Base-by-base conservation (phyloP, 352 stramenopile genomes). In the Phytopythium sindhum region DNA sequence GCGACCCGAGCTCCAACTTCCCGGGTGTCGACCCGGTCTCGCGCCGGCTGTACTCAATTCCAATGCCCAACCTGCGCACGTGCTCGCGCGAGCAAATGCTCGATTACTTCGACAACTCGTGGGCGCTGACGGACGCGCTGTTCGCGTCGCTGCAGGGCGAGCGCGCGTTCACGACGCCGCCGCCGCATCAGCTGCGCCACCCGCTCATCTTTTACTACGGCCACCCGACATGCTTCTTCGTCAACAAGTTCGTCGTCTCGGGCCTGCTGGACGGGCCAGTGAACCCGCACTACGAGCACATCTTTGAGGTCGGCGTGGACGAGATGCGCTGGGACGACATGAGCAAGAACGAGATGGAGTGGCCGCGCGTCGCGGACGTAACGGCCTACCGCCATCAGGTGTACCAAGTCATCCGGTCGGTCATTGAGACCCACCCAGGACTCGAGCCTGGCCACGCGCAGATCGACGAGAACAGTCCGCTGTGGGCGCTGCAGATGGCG, bases 291-390 rank as follows among this genome's bases (percentile, higher is more conserved):
- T 98, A 98, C 65, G 96, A 99, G 77, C 88, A 95, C 50, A 85
- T 99, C 59, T 98, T 98, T 63, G 96, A 99, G 68, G 94, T 98
- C 48, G 97, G 97, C 57, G 97, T 99, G 19, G 97, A 99, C 69
- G 97, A 99, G 72, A 99, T 99, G 97, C 84, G 94, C 33, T 99
- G 97, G 97, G 97, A 99, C 73, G 96, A 99, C 74, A 98, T 99
- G 90, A 94, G 86, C 67, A 98, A 98, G 79, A 98, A 98, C 72
- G 91, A 97, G 59, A 90, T 98, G 93, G 55, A 93, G 2, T 98
- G 96, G 96, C 96, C 95, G 26, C 86, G 68, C 9, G 87, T 98
- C 51, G 67, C 63, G 11, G 90, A 98, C 55, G 93, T 98, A 26
- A 83, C 93, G 52, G 85, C 80, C 26, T 99, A 99, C 80, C 88